phyloP scores from a whole-genome alignment of 2,329 filamentous ascomycete species.

The Cytospora mali region DNA sequence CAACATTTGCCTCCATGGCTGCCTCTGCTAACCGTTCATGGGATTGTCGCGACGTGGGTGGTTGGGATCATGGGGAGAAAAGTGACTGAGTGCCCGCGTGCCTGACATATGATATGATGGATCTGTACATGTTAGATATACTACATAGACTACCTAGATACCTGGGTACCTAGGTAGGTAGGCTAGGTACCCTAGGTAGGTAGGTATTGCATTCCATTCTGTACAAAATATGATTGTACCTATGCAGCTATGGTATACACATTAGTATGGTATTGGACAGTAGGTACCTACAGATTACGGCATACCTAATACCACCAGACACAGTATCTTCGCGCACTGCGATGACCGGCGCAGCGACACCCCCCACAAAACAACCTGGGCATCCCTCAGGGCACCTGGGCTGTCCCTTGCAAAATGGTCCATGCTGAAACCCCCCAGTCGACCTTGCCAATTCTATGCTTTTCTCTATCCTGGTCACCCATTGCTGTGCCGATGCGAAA shows the following conservation, averaged over 20 bases:
- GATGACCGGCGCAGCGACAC: neutral
- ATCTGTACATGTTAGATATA: no score
- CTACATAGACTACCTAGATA: no score
- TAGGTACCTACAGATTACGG: no score
- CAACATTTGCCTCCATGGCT: constrained; percentile 3
- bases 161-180: neutral
- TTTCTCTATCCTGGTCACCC: neutral
- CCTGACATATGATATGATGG: no score
- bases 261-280: neutral
- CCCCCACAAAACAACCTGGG: no score
- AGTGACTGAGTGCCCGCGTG: no score
- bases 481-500: constrained; percentile 34
- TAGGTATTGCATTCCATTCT: neutral
- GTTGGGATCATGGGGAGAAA: no score
- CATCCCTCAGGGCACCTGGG: no score
- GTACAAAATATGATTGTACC: neutral
- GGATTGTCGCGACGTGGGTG: neutral
- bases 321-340: neutral
- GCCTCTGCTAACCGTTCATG: neutral
- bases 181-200: neutral
- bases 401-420: neutral
- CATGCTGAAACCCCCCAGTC: neutral
- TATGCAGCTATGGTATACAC: neutral
- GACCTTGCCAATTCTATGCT: neutral
- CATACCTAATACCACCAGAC: no score